Evolutionary conservation across 805 yeast species (phyloP).

Genomic region (Candida odintsovae): DNA sequence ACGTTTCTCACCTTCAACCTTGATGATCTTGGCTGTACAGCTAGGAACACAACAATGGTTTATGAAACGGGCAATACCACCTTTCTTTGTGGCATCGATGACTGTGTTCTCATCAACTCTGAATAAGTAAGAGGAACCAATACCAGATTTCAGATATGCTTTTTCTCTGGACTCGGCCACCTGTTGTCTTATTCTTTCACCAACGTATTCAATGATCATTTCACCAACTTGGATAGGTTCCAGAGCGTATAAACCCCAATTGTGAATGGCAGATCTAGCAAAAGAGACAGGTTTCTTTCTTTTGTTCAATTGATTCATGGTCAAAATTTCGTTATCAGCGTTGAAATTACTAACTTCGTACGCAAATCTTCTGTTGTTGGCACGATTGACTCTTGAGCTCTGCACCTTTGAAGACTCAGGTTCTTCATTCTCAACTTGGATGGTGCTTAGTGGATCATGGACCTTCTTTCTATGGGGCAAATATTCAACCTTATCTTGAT

Average conservation of each 20-base stretch:
- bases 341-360: conserved; percentile 86
- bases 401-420: conserved; percentile 40
- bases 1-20: conserved; percentile 89
- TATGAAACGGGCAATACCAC: conserved; percentile 95
- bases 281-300: conserved; percentile 93
- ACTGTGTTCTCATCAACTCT: conserved; percentile 92
- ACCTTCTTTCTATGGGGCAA: conserved; percentile 74
- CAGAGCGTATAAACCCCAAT: conserved; percentile 95
- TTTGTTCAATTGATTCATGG: conserved; percentile 81
- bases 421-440: conserved; percentile 56
- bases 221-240: conserved; percentile 95
- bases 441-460: conserved; percentile 65
- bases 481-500: conserved; percentile 65
- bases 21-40: conserved; percentile 93
- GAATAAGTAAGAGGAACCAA: conserved; percentile 91
- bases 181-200: conserved; percentile 88
- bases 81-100: conserved; percentile 94
- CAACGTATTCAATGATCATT: conserved; percentile 97
- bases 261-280: conserved; percentile 94
- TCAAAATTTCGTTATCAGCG: conserved; percentile 73
- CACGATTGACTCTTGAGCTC: conserved; percentile 81
- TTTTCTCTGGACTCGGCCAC: conserved; percentile 91
- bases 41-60: conserved; percentile 98
- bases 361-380: conserved; percentile 79
- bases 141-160: conserved; percentile 80